These are phyloP conservation scores for Lipomyces sp. DNA, from an alignment of 805 yeast species.

Conservation along the genomic window DNA sequence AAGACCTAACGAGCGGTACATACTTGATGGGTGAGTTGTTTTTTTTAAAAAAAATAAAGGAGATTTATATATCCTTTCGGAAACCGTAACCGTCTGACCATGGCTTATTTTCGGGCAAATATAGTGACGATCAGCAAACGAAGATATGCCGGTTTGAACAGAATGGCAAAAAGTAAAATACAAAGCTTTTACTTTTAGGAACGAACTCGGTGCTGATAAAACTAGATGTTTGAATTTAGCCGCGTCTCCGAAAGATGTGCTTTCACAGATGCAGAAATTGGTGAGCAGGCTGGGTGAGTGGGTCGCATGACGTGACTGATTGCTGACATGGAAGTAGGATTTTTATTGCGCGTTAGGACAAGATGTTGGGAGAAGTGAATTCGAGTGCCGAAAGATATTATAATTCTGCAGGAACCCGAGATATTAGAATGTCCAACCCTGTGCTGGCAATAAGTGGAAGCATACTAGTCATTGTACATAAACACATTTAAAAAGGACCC, in stretches of 20 bases:
- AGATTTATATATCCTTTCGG: not conserved
- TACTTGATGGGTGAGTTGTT: slow-evolving; percentile 21
- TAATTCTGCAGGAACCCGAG: not conserved
- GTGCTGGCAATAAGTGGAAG: not conserved
- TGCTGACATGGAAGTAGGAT: slow-evolving; percentile 11
- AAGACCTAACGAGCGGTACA: slow-evolving; percentile 16
- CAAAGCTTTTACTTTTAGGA: not conserved
- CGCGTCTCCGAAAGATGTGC: slow-evolving; percentile 27
- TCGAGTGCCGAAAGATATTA: slow-evolving; percentile 29
- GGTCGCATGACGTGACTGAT: not conserved
- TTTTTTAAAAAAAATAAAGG: not conserved
- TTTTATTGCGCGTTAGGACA: slow-evolving; percentile 30
- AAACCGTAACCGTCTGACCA: not conserved
- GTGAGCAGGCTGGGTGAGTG: not conserved
- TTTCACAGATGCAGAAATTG: slow-evolving; percentile 33
- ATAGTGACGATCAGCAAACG: slow-evolving; percentile 20
- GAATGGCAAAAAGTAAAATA: slow-evolving; percentile 18
- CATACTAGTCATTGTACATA: not conserved
- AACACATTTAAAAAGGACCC: slow-evolving; percentile 1
- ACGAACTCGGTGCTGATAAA: not conserved
- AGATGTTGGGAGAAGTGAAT: slow-evolving; percentile 28
- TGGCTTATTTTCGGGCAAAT: not conserved
- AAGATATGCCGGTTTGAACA: slow-evolving; percentile 18
- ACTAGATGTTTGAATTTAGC: slow-evolving; percentile 23
- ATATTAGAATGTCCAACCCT: not conserved